Conservation (phyloP, 1,139 yeast species). For the Debaryomycetaceae sp. region DNA sequence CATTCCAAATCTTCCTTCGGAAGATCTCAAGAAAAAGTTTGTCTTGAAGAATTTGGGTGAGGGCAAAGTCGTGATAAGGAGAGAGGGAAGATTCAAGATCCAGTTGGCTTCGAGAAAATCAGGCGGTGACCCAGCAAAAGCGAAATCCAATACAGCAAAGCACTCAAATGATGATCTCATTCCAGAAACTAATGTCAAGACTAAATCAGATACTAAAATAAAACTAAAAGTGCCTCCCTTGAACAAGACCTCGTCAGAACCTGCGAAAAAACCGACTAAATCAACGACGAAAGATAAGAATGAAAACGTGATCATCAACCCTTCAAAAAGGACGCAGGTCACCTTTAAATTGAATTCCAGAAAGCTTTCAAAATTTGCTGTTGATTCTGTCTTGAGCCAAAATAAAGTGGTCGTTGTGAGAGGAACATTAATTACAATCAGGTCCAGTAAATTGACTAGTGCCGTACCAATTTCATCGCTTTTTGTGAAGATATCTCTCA, state of each 20-base stretch:
- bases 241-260: background rate
- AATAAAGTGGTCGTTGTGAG: background rate
- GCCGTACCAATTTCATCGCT: background rate
- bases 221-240: background rate
- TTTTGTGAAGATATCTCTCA: background rate
- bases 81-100: conserved; percentile 47
- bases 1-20: conserved; percentile 53
- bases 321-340: background rate
- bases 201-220: background rate
- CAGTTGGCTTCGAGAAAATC: conserved; percentile 28
- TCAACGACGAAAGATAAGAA: background rate
- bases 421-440: background rate
- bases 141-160: background rate
- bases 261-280: background rate
- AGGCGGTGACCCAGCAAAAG: conserved; percentile 1
- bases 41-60: conserved; percentile 52
- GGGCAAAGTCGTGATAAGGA: conserved; percentile 41
- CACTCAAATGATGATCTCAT: background rate
- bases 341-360: background rate
- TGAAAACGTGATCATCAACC: background rate
- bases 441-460: background rate
- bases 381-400: background rate
- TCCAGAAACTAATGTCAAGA: conserved; percentile 5
- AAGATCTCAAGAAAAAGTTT: conserved; percentile 56
- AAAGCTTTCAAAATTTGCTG: background rate